Base-by-base conservation (phyloP, 1,139 yeast genomes). In the Taphrina populina region DNA sequence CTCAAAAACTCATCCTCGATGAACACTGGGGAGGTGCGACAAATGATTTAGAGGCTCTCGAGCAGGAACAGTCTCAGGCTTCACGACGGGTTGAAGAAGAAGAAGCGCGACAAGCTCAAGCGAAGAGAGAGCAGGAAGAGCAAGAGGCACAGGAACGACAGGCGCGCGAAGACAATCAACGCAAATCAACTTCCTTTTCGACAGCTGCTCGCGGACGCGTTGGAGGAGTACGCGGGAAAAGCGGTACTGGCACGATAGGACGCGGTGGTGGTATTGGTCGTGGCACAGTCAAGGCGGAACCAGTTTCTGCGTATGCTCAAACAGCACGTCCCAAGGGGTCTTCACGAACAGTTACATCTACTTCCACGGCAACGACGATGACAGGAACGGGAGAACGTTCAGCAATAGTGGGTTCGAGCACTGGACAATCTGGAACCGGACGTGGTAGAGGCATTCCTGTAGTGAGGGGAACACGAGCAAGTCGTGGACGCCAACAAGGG, bases 21-120 rank as follows among this genome's bases (percentile, higher is more conserved):
- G 49, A 41, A 13, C 13, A 29, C 7, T 52, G 56, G 56, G 49
- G 41, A n/a, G 56, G 56, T 32, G 56, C 56, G 30, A 39, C 49
- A 8, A 44, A 30, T 4, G 56, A 52, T 29, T n/a, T 52, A 30
- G 36, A 52, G n/a, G 41, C 41, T 4, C 26, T 33, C 21, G 52
- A 45, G 41, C 43, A 41, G n/a, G 56, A 52, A 36, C 41, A 34
- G 21, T 33, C 39, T 21, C 43, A 34, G 19, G 56, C 49, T 7
- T 15, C 33, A 4, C 39, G 37, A 19, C 20, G 23, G 7, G 41
- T 29, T 11, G 35, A 34, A 21, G 49, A 43, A 23, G 36, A 35
- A 27, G 49, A 52, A 26, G 15, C 17, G 15, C n/a, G 26, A 11
- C 52, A 21, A 26, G 52, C 52, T n/a, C 40, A 32, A 20, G 36